Evolutionary conservation across 2,329 filamentous ascomycete genomes (phyloP), one percentile per base, ranked within the genome.

Genomic region (Coniochaeta hoffmannii): DNA sequence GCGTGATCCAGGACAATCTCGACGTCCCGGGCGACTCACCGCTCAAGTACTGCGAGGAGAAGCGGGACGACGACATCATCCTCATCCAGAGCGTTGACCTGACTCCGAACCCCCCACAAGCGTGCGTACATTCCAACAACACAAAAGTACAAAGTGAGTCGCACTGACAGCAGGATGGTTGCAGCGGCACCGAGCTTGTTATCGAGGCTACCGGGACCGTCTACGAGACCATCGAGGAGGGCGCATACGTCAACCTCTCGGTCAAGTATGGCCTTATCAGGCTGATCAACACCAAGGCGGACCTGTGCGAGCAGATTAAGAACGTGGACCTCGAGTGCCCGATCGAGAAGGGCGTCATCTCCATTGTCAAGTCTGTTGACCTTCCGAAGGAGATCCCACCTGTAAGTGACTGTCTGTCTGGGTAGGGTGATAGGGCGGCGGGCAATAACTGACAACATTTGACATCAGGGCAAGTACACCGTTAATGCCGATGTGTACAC

Each of bases 201-300:
- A 96, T 99, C 75, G 83, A 83, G 61, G 94, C 92, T 50, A 78
- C 75, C 31, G 94, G 93, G 56, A 82, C 76, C n/a, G 81, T 97
- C 60, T 80, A 79, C 63, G 73, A 95, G 66, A 73, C 79, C 53
- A 85, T 99, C 61, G 81, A 85, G 55, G 70, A 90, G 57, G 93
- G 90, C 57, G 90, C 93, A 58, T 90, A 89, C 64, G 87, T 97
- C 59, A 78, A 87, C 50, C 71, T 99, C 38, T 81, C 86, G 62
- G 93, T 99, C 74, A 97, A 96, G 76, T 97, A 96, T 71, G 93
- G 93, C 58, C 79, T 96, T 62, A 97, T 99, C 71, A 89, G 85
- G 55, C 82, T 99, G 61, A 84, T 99, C 71, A 89, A 82, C 71
- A 88, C 88, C 61, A 82, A 80, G 62, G 85, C 87, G 65, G 88